Percentiles rank a stretch among this genome's conserved stretches.
Conservation (phyloP, 129 eudicot genomes). For the Cynara cardunculus region DNA sequence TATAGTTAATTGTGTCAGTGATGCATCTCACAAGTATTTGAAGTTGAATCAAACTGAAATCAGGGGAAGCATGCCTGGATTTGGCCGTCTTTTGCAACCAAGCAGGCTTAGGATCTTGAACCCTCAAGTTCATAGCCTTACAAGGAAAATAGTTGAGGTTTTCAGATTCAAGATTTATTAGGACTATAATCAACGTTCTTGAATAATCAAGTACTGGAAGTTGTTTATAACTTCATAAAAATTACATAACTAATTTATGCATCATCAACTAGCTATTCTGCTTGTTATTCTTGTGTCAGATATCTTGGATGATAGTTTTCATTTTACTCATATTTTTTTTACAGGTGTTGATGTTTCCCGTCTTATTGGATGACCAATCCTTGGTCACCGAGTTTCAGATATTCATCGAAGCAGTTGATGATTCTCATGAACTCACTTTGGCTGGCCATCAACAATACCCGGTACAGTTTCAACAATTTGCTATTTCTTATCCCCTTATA, state of each 20-base stretch:
- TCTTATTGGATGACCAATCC: conserved; percentile 75
- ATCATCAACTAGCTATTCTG: neutral
- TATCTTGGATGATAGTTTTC: neutral
- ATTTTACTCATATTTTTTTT: neutral
- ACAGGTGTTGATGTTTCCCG: conserved; percentile 84
- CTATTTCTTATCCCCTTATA: conserved; percentile 1
- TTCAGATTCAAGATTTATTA: neutral
- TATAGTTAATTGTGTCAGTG: neutral
- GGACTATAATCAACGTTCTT: neutral
- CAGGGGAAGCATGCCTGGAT: neutral
- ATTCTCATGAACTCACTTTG: conserved; percentile 72
- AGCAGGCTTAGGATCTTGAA: neutral
- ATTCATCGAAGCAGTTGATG: conserved; percentile 77
- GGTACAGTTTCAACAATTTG: conserved; percentile 33
- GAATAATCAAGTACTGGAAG: neutral
- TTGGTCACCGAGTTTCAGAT: conserved; percentile 63
- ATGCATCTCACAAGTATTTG: neutral
- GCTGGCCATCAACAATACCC: conserved; percentile 84
- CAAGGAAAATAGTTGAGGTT: neutral
- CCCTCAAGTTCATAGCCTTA: neutral
- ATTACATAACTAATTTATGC: neutral
- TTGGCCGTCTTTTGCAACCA: neutral
- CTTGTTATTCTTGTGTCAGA: neutral
- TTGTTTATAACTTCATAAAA: neutral
- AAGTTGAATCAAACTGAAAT: neutral